Percentiles rank a stretch among this genome's conserved stretches.
Conservation (phyloP, 1,284 basidiomycete species). For the Austroboletus niveus region DNA sequence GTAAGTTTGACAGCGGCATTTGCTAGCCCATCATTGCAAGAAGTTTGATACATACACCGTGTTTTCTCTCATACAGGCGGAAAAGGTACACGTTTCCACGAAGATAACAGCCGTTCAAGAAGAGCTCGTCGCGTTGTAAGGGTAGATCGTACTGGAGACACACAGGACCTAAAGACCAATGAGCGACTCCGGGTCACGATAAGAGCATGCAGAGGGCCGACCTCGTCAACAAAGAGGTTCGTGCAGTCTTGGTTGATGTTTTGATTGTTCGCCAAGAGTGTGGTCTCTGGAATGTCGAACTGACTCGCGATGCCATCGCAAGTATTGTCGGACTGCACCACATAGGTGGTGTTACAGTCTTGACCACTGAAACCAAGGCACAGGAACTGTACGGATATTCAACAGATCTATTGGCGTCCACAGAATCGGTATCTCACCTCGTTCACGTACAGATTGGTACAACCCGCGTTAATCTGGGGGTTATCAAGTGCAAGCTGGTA, state of each 20-base stretch:
- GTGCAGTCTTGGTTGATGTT: background rate
- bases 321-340: background rate
- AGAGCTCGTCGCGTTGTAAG: too few relatives aligned
- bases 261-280: background rate
- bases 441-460: background rate
- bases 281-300: background rate
- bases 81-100: background rate
- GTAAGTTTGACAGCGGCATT: too few relatives aligned
- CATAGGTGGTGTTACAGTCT: background rate
- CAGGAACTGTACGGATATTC: conserved; percentile 22
- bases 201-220: background rate
- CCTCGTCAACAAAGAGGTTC: background rate
- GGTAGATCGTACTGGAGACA: background rate
- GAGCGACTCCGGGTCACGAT: background rate
- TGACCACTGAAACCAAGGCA: conserved; percentile 26
- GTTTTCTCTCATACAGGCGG: too few relatives aligned
- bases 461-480: background rate
- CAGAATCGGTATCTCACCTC: background rate
- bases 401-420: background rate
- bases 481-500: background rate
- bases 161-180: background rate
- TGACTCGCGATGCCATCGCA: background rate
- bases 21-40: too few relatives aligned
- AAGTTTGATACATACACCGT: too few relatives aligned
- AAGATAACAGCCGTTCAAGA: background rate